Conservation (phyloP, 2,329 filamentous ascomycete species). For the Teratosphaeria viscida region DNA sequence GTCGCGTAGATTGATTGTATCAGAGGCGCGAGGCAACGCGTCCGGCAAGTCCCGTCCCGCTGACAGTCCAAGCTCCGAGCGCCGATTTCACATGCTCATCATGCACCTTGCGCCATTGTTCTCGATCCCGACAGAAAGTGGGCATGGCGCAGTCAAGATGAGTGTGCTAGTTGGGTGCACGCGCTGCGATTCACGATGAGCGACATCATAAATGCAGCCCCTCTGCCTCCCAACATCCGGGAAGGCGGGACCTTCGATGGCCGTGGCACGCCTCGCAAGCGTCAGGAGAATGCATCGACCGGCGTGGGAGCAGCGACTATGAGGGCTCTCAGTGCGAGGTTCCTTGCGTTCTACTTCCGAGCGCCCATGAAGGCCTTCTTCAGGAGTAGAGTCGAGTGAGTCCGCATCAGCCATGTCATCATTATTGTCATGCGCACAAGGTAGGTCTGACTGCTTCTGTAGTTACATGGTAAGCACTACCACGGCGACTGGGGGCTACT, state of each 20-base stretch:
- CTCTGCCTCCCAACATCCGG: not conserved
- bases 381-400: constrained; percentile 77
- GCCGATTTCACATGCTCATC: not conserved
- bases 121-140: not conserved
- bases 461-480: constrained; percentile 38
- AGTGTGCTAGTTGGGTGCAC: not conserved
- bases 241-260: not conserved
- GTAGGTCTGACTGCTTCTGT: not conserved
- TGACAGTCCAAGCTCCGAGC: not conserved
- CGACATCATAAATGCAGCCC: not conserved
- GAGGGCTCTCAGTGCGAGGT: constrained; percentile 70
- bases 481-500: not conserved
- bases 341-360: constrained; percentile 83
- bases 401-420: constrained; percentile 10
- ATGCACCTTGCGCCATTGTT: not conserved
- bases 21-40: not conserved
- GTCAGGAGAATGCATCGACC: constrained; percentile 50
- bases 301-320: constrained; percentile 79
- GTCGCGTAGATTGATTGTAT: not conserved
- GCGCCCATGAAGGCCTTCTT: constrained; percentile 91
- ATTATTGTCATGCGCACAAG: not conserved
- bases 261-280: constrained; percentile 23
- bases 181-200: not conserved
- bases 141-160: not conserved
- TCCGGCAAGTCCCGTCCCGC: not conserved